Percentiles rank a stretch among this genome's conserved stretches.
These are phyloP conservation scores for Acer yangbiense DNA, from an alignment of 345 rosid genomes.

Conservation along the genomic window DNA sequence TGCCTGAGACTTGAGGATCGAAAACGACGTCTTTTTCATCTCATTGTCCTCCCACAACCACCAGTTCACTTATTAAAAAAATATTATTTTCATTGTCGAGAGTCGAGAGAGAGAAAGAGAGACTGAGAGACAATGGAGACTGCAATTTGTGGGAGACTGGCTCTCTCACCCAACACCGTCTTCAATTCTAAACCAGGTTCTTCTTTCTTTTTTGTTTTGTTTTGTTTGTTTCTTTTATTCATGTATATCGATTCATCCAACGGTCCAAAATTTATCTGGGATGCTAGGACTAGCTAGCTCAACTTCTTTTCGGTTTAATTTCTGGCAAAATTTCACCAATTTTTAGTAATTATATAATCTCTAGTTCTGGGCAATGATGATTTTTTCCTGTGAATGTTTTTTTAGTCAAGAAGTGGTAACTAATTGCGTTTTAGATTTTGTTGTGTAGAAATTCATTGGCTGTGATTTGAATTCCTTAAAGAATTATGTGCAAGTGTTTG, in stretches of 20 bases:
- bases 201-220: slow-evolving; percentile 1
- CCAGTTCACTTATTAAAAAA: background rate
- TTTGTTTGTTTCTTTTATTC: background rate
- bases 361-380: background rate
- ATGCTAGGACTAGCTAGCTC: background rate
- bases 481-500: background rate
- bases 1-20: background rate
- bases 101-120: slow-evolving; percentile 15
- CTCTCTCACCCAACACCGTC: slow-evolving; percentile 69
- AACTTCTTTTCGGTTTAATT: background rate
- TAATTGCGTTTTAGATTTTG: background rate
- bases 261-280: slow-evolving; percentile 2
- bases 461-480: background rate
- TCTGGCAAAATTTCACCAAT: background rate
- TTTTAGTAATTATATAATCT: too few relatives aligned
- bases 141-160: slow-evolving; percentile 70
- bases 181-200: slow-evolving; percentile 63
- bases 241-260: slow-evolving; percentile 8
- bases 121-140: slow-evolving; percentile 50
- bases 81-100: slow-evolving; percentile 1
- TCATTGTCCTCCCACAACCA: slow-evolving; percentile 1
- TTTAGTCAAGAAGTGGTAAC: background rate
- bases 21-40: slow-evolving; percentile 14
- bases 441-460: background rate
- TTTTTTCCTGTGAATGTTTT: background rate